Evolutionary conservation across 2,329 filamentous ascomycete species (phyloP), one percentile per base, ranked within the genome.

Genomic region (Alternaria tenuissima): DNA sequence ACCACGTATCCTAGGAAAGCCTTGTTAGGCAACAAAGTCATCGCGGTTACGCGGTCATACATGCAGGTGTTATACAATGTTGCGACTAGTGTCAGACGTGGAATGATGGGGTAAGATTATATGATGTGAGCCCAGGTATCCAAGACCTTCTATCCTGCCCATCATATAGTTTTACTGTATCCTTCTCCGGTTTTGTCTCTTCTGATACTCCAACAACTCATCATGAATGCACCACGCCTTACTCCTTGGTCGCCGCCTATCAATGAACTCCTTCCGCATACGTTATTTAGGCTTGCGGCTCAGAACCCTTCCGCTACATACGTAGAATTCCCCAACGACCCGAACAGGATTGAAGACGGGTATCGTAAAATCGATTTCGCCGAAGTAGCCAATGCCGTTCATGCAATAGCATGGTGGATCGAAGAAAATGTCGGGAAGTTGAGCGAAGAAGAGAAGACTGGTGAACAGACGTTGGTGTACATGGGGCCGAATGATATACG

Each of bases 401-500:
- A 71, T 16, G 65, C 65, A 11, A 62, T 61, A 5, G 73, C 73
- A 7, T 64, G 69, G 55, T 75, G 73, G 55, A 62, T 77, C 36
- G 66, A 70, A 12, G 63, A 67, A 32, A 63, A 72, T 11, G 66
- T 75, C 38, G 70, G 73, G 2, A 64, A 72, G 65, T 57, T 66
- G 32, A 16, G 63, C 48, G 59, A 66, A 48, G 36, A 30, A 6
- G 42, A 62, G 5, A 59, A 59, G 24, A 39, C 30, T 28, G 18
- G 62, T 20, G 79, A 78, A 26, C 58, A 70, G 47, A 71, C 68
- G 2, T 59, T 71, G 30, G 53, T 70, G 20, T 72, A 72, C 42
- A 62, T 69, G 30, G 69, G 69, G 3, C 62, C 65, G 71, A 81
- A 81, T 52, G 58, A 79, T 22, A 66, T 76, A 8, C 79, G 81